Base-by-base conservation (phyloP, 345 rosid genomes). In the Brassica cretica region DNA sequence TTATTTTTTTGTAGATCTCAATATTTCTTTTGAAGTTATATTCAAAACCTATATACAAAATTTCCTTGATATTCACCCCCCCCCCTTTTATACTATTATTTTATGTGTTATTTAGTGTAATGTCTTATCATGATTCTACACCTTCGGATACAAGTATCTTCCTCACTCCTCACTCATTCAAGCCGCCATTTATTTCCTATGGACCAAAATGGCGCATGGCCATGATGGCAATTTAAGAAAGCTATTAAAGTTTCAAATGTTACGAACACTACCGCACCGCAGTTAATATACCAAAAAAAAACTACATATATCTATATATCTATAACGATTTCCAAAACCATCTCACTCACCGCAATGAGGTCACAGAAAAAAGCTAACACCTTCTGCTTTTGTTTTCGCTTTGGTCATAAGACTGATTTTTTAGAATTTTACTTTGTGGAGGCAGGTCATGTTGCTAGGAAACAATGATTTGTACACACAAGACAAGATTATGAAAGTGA, bases 401-500 rank as follows among this genome's bases (percentile, higher is more conserved):
- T 27, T 27, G 30, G 30, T 27, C 30, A 27, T 27, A 27, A 27
- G 30, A 27, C 30, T 27, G 30, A 27, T 27, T 27, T 27, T 27
- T 32, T 32, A 32, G 6, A 32, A 32, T 32, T 6, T 5, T 32
- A 25, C 27, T 24, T 62, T 64, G 25, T 27, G 14, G 10, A 14
- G 55, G 64, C 74, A 91, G 97, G 97, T 92, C 10, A 92, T 93
- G 86, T 84, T 93, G 69, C 78, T 93, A 78, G 97, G 97, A 8
- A 93, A 93, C 39, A 84, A 87, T 64, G 98, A 93, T 67, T 83
- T 88, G 7, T 88, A 93, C 76, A 87, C 87, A 4, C 78, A 82
- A 71, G 94, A 93, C 89, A 89, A 88, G 88, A 78, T 73, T 62
- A 93, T 93, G 98, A 94, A 88, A 78, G 98, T 91, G 32, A 91